Evolutionary conservation across 2,329 filamentous ascomycete genomes (phyloP), one percentile per base, ranked within the genome.

Genomic region (Rhynchosporium graminicola): DNA sequence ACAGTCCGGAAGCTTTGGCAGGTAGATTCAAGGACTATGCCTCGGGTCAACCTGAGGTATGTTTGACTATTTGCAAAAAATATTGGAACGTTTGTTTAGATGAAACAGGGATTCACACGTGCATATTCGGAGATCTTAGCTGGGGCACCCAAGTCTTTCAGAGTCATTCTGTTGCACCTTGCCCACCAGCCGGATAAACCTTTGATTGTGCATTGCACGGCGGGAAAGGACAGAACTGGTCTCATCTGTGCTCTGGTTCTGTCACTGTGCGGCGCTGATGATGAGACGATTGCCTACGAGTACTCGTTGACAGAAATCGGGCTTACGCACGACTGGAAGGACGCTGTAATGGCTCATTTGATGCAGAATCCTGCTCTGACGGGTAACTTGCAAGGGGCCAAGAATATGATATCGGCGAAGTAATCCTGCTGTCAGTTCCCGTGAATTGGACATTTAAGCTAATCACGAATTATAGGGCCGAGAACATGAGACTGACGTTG

Each of bases 161-260:
- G 75, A n/a, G 78, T 78, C 1, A 88, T 92, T 63, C 62, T 75
- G 56, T 56, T 74, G 6, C 71, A 75, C 29, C 68, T 76, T 9
- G 65, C 71, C 9, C 69, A 77, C 48, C 68, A 72, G 4, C 72
- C 79, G 2, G 69, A 76, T 2, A 74, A 77, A 3, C 84, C 87
- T 7, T 75, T 88, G 9, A 77, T 91, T 6, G 77, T 92, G 7
- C 89, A 93, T 71, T 92, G 90, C 74, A 90, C 88, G 0, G 88
- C 87, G 0, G 90, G 90, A 12, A 93, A 93, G 75, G 90, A 93
- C 73, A 81, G 90, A 48, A 92, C 90, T 0, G 90, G 90, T 2
- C 81, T 92, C 4, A 76, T 91, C 50, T 83, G 85, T 55, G 89
- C 87, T 3, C 69, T 93, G 46, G 73, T 92, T 8, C 78, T 91